phyloP scores from a whole-genome alignment of 2,329 filamentous ascomycete species.

The Ceratocystiopsis minuta region DNA sequence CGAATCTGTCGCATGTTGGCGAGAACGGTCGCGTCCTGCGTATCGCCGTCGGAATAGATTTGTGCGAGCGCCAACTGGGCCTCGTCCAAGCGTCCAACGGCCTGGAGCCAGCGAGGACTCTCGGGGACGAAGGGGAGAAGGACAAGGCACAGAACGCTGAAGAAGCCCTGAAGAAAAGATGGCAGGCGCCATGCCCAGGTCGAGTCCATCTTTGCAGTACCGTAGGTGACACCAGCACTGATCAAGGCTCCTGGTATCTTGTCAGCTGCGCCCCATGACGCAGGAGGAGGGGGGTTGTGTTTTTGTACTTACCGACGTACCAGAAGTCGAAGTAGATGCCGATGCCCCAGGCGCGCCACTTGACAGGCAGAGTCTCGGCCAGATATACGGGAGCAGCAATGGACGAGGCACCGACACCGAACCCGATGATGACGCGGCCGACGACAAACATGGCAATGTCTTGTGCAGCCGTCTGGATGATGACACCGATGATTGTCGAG shows the following conservation, averaged over 20 bases:
- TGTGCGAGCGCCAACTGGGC: constrained; percentile 19
- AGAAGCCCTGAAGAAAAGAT: constrained; percentile 9
- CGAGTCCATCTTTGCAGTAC: constrained; percentile 2
- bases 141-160: constrained; percentile 12
- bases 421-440: constrained; percentile 12
- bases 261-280: too few species aligned
- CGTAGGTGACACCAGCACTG: constrained; percentile 1
- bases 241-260: too few species aligned
- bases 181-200: constrained; percentile 10
- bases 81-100: constrained; percentile 10
- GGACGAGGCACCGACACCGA: constrained; percentile 20
- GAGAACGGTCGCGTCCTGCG: not conserved
- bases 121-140: constrained; percentile 6
- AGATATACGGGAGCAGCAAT: constrained; percentile 3
- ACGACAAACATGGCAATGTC: constrained; percentile 14
- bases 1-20: constrained; percentile 4
- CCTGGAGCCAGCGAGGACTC: constrained; percentile 6
- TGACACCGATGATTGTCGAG: constrained; percentile 8
- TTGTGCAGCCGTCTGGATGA: constrained; percentile 10
- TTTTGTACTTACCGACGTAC: constrained; percentile 1
- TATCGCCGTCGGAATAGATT: constrained; percentile 16
- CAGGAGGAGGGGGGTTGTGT: too few species aligned
- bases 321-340: constrained; percentile 14
- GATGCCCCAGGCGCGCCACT: constrained; percentile 18
- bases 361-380: constrained; percentile 3